Conservation (phyloP, 2,329 filamentous ascomycete genomes). For the Penicillium sp. region DNA sequence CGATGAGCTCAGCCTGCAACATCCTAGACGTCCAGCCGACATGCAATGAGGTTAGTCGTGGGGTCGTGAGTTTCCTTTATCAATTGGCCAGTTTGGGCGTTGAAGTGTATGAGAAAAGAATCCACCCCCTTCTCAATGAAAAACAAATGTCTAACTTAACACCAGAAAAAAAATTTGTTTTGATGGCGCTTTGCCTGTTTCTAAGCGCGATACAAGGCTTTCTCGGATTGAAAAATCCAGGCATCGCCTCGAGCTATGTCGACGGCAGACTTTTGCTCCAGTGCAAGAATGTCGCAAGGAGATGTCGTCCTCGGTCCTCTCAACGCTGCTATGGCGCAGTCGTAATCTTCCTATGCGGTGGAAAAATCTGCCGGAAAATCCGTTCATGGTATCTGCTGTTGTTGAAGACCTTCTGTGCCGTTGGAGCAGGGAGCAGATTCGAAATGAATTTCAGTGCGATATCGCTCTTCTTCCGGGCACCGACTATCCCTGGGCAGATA, state of each 20-base stretch:
- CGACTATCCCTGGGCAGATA: slow-evolving; percentile 38
- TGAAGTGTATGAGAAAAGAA: slow-evolving; percentile 79
- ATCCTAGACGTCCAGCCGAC: slow-evolving; percentile 60
- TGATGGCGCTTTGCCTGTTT: slow-evolving; percentile 75
- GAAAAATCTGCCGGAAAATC: slow-evolving; percentile 55
- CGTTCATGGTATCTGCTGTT: slow-evolving; percentile 78
- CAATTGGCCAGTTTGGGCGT: slow-evolving; percentile 60
- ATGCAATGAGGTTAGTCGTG: slow-evolving; percentile 66
- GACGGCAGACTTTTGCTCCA: slow-evolving; percentile 23
- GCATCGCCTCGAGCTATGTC: slow-evolving; percentile 58
- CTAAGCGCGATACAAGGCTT: slow-evolving; percentile 67
- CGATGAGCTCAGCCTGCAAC: slow-evolving; percentile 44
- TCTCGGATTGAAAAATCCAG: slow-evolving; percentile 64
- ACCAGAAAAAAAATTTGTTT: slow-evolving; percentile 76
- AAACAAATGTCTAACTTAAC: neutral
- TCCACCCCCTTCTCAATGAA: too few relatives aligned
- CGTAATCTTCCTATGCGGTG: slow-evolving; percentile 31
- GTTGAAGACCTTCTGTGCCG: slow-evolving; percentile 69
- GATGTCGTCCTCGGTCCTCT: slow-evolving; percentile 12
- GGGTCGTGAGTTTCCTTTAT: slow-evolving; percentile 66
- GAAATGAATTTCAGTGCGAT: slow-evolving; percentile 13
- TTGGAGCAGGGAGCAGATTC: slow-evolving; percentile 37
- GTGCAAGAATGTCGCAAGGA: slow-evolving; percentile 15
- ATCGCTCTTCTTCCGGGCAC: slow-evolving; percentile 19
- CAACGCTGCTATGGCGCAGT: slow-evolving; percentile 32